These are phyloP conservation scores for Phytophthora hybrid DNA, from an alignment of 352 stramenopile genomes.

Conservation along the genomic window DNA sequence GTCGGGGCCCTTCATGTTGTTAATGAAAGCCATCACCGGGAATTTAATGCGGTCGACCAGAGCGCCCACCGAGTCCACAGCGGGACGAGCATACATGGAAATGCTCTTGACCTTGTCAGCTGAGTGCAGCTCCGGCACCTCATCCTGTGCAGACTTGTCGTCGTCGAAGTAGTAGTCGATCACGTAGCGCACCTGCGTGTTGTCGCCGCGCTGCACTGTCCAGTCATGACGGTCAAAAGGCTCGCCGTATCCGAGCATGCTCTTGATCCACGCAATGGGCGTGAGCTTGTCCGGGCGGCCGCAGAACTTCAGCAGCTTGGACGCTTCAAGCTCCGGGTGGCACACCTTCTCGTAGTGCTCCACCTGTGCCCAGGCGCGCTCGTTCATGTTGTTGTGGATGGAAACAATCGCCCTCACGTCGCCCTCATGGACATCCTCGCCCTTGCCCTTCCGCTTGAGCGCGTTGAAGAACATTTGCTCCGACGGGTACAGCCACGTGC, in stretches of 20 bases:
- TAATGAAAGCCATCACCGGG: slow-evolving; percentile 62
- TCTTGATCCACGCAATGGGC: slow-evolving; percentile 95
- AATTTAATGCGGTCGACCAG: slow-evolving; percentile 88
- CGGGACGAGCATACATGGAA: slow-evolving; percentile 88
- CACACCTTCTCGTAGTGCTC: slow-evolving; percentile 97
- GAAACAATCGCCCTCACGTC: slow-evolving; percentile 96
- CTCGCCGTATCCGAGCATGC: slow-evolving; percentile 81
- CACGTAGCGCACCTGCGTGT: slow-evolving; percentile 96
- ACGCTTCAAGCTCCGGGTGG: slow-evolving; percentile 68
- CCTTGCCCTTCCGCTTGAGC: slow-evolving; percentile 97
- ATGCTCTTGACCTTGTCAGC: slow-evolving; percentile 88
- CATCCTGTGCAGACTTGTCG: slow-evolving; percentile 77
- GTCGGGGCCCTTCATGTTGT: slow-evolving; percentile 58
- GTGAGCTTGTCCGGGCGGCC: slow-evolving; percentile 97
- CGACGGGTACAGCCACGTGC: slow-evolving; percentile 98
- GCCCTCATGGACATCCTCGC: slow-evolving; percentile 95
- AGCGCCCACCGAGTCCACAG: slow-evolving; percentile 75
- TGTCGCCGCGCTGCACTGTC: slow-evolving; percentile 93
- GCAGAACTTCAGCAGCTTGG: slow-evolving; percentile 97
- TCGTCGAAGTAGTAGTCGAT: slow-evolving; percentile 99
- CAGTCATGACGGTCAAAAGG: slow-evolving; percentile 99
- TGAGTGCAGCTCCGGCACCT: slow-evolving; percentile 88
- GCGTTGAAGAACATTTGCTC: slow-evolving; percentile 99
- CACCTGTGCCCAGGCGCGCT: slow-evolving; percentile 97
- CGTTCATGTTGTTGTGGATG: slow-evolving; percentile 99